Evolutionary conservation across 2,329 filamentous ascomycete genomes (phyloP).

Genomic region (Pezicula radicicola): DNA sequence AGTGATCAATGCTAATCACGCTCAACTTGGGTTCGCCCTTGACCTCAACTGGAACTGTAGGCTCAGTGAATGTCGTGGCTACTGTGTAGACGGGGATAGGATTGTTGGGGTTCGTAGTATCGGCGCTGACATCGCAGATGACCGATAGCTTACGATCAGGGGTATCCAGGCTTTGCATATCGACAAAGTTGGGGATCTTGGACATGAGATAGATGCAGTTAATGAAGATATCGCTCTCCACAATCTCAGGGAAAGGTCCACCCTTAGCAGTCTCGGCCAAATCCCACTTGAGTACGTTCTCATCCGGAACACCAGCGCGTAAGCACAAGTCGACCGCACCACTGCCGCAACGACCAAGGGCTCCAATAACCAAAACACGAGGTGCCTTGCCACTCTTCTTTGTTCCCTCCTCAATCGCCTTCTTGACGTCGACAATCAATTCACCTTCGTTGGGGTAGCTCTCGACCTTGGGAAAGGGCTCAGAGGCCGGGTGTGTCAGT

Average conservation of each 20-base stretch:
- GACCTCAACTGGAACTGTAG: conserved; percentile 74
- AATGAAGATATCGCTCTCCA: conserved; percentile 72
- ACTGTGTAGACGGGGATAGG: conserved; percentile 78
- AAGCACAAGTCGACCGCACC: conserved; percentile 80
- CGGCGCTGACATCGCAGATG: conserved; percentile 76
- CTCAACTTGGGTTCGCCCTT: conserved; percentile 55
- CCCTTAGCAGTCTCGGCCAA: conserved; percentile 68
- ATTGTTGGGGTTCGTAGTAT: conserved; percentile 66
- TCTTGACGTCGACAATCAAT: conserved; percentile 72
- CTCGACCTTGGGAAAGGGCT: conserved; percentile 63
- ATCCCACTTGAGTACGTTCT: conserved; percentile 69
- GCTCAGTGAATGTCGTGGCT: conserved; percentile 83
- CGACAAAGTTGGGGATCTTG: conserved; percentile 79
- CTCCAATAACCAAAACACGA: conserved; percentile 80
- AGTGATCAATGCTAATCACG: conserved; percentile 86
- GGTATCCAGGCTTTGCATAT: conserved; percentile 63
- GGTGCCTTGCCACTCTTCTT: conserved; percentile 67
- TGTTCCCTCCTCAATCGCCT: conserved; percentile 62
- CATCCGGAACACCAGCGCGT: conserved; percentile 67
- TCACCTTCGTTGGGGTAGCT: conserved; percentile 72
- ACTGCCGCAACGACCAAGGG: conserved; percentile 76
- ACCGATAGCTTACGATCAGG: conserved; percentile 72
- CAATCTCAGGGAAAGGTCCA: conserved; percentile 77
- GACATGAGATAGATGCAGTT: conserved; percentile 86
- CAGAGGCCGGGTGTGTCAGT: conserved; percentile 62